Evolutionary conservation across 345 rosid genomes (phyloP), one percentile per base, ranked within the genome.

Genomic region (Brassica nigra): DNA sequence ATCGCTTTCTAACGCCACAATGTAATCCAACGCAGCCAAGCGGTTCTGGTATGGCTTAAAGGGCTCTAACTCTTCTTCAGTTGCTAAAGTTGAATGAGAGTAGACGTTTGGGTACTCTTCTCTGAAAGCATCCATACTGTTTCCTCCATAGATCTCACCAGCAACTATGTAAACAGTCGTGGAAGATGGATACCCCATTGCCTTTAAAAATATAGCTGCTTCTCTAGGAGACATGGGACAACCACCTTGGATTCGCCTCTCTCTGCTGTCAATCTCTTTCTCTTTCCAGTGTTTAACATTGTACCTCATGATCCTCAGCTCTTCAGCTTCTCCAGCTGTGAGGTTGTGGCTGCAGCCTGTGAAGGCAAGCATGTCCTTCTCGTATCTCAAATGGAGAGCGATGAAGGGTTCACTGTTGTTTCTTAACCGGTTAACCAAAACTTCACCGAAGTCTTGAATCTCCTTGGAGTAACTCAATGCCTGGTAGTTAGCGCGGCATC

Each of bases 181-280:
- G 2, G 92, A 83, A 58, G 94, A 85, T 18, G 98, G 97, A 68
- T 93, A 96, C 1, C 98, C 99, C 97, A 96, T 86, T 15, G 98
- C 99, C 84, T 93, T 93, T 7, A 96, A 89, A 73, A 93, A 91
- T 82, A 89, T 55, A 18, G 99, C 98, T 2, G 99, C 99, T 83
- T 96, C 99, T 84, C 97, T 86, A 0, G 99, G 98, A 30, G 99
- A 87, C 98, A 96, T 93, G 0, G 99, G 99, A 54, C 99, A 96
- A 9, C 99, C 97, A 8, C 98, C 99, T 68, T 90, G 89, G 23
- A 87, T 80, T 37, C 99, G 84, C 4, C 87, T 84, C 66, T 86
- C 92, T 37, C 27, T 65, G 52, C 99, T 84, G 55, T 96, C 91
- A 42, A 96, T 93, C 77, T 96, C 99, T 84, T 96, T 96, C 87